Percentiles rank a stretch among this genome's conserved stretches.
phyloP scores from a whole-genome alignment of 169 alveolate species.

The Plasmodium malariae region DNA sequence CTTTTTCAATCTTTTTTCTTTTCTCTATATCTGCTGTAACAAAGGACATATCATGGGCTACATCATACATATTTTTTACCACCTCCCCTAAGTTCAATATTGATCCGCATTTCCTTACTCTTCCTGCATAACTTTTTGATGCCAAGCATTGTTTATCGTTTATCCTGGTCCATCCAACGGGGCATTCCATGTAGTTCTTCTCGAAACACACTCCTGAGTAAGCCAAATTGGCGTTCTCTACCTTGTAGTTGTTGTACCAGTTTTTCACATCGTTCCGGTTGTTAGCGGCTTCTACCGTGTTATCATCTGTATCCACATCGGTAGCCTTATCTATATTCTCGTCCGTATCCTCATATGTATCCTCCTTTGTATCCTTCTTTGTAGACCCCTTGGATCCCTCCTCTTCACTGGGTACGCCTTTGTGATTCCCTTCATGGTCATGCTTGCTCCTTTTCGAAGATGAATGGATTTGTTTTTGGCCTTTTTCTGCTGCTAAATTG shows the following conservation, averaged over 20 bases:
- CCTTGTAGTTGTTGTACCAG: constrained; percentile 11
- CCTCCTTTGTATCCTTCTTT: too few relatives aligned
- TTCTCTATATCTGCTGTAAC: constrained; percentile 22
- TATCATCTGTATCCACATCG: neutral
- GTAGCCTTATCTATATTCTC: neutral
- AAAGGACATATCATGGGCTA: constrained; percentile 75
- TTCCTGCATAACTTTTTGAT: constrained; percentile 14
- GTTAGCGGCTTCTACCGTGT: neutral
- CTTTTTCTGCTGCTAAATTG: too few relatives aligned
- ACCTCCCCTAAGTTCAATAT: constrained; percentile 53
- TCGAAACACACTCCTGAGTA: constrained; percentile 23
- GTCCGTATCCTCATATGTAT: neutral
- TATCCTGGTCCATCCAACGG: constrained; percentile 55
- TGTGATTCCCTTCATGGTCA: too few relatives aligned
- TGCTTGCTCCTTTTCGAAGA: too few relatives aligned
- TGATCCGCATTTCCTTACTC: constrained; percentile 51
- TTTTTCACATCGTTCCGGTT: constrained; percentile 26
- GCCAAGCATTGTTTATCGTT: constrained; percentile 43
- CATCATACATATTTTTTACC: constrained; percentile 36
- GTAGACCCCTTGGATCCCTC: too few relatives aligned
- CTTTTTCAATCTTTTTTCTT: constrained; percentile 12
- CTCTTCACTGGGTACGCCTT: too few relatives aligned
- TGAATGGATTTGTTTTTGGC: too few relatives aligned
- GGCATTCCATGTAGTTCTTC: constrained; percentile 35
- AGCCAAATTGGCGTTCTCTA: constrained; percentile 27